phyloP scores from a whole-genome alignment of 352 stramenopile species.

The Phytophthora citrophthora region DNA sequence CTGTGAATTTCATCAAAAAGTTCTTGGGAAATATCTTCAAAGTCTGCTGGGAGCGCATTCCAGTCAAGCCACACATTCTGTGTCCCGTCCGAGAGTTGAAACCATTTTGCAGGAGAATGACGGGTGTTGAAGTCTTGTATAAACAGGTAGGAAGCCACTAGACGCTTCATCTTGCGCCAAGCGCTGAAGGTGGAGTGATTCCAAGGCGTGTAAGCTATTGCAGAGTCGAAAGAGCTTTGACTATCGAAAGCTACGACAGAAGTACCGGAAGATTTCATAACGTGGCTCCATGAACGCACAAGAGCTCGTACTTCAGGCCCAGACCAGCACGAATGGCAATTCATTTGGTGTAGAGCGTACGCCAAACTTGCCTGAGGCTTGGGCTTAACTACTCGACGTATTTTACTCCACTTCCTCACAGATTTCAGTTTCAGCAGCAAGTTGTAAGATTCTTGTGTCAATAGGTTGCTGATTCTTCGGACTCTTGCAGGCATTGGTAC shows the following conservation, averaged over 20 bases:
- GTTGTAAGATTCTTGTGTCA: slow-evolving; percentile 18
- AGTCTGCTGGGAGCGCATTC: slow-evolving; percentile 19
- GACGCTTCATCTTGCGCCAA: slow-evolving; percentile 34
- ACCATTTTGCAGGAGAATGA: slow-evolving; percentile 15
- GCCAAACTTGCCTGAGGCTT: background rate
- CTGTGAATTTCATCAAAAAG: slow-evolving; percentile 24
- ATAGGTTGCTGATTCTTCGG: background rate
- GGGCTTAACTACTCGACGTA: background rate
- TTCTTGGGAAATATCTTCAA: slow-evolving; percentile 29
- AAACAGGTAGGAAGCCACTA: slow-evolving; percentile 26
- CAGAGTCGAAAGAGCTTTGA: slow-evolving; percentile 11
- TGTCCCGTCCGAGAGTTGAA: slow-evolving; percentile 12
- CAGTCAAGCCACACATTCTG: slow-evolving; percentile 23
- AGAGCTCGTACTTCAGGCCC: slow-evolving; percentile 7
- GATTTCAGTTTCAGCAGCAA: slow-evolving; percentile 15
- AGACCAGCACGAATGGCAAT: slow-evolving; percentile 19
- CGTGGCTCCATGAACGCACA: slow-evolving; percentile 16
- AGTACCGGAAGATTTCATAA: slow-evolving; percentile 12
- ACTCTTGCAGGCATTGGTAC: slow-evolving; percentile 4
- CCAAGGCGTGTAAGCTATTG: slow-evolving; percentile 15
- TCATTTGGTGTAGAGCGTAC: background rate
- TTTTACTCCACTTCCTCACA: slow-evolving; percentile 17
- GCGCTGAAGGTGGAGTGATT: slow-evolving; percentile 18
- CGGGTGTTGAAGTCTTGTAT: slow-evolving; percentile 22
- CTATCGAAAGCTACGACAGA: slow-evolving; percentile 4